Evolutionary conservation across 495 filamentous ascomycete genomes (phyloP).

Genomic region (Glarea lozoyensis): DNA sequence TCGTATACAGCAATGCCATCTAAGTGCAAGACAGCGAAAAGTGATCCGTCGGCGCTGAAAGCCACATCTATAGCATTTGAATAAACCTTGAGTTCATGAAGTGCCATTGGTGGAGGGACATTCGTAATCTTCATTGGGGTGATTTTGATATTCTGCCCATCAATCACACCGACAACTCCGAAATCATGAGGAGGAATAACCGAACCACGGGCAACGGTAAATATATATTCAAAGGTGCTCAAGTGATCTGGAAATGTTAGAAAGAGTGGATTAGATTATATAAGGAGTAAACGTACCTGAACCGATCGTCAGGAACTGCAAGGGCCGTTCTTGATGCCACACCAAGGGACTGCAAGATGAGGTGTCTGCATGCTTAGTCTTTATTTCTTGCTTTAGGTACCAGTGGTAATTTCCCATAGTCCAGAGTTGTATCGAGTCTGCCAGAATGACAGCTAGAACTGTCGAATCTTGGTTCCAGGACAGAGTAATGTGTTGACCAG

Average conservation of each 20-base stretch:
- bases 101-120: constrained; percentile 86
- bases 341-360: constrained; percentile 32
- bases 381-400: constrained; percentile 92
- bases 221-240: constrained; percentile 58
- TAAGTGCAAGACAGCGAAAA: constrained; percentile 64
- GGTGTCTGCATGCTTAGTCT: constrained; percentile 24
- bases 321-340: constrained; percentile 82
- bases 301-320: constrained; percentile 48
- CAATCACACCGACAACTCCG: constrained; percentile 79
- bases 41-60: constrained; percentile 54
- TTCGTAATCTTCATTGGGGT: constrained; percentile 79
- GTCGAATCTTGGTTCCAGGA: constrained; percentile 89
- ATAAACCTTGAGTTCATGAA: constrained; percentile 59
- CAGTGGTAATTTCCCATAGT: constrained; percentile 96
- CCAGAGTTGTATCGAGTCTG: constrained; percentile 82
- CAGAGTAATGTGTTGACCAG: constrained; percentile 51
- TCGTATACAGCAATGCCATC: constrained; percentile 53
- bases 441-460: constrained; percentile 72
- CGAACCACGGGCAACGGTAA: constrained; percentile 58
- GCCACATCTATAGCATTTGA: constrained; percentile 65
- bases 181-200: constrained; percentile 63
- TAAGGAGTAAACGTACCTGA: constrained; percentile 6
- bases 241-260: constrained; percentile 36
- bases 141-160: constrained; percentile 72
- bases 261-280: neutral